Percentiles rank a stretch among this genome's conserved stretches.
phyloP scores from a whole-genome alignment of 2,329 filamentous ascomycete species.

The Pseudocercospora eumusae region DNA sequence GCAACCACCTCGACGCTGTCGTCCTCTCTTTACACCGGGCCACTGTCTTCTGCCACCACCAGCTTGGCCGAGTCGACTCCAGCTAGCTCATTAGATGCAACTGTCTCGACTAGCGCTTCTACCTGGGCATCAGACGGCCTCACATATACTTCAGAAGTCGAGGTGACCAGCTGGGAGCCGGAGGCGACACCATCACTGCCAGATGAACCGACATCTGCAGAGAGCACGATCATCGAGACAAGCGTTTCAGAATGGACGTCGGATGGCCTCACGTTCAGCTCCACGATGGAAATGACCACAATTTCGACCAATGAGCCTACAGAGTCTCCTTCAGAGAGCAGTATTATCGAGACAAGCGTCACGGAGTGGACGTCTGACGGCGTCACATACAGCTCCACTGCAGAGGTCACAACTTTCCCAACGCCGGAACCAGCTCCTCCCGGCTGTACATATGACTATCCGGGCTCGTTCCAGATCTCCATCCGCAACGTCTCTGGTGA shows the following conservation, averaged over 20 bases:
- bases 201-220: not conserved
- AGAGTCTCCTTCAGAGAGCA: too few relatives aligned
- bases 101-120: not conserved
- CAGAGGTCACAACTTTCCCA: not conserved
- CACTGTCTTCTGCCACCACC: constrained; percentile 28
- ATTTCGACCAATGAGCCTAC: not conserved
- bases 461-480: not conserved
- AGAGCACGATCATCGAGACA: not conserved
- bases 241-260: constrained; percentile 10
- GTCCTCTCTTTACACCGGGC: constrained; percentile 34
- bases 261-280: constrained; percentile 13
- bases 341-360: not conserved
- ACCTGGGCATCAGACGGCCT: constrained; percentile 8
- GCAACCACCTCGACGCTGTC: constrained; percentile 27
- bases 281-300: constrained; percentile 5
- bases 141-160: constrained; percentile 7
- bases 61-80: constrained; percentile 17
- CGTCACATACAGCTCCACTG: not conserved
- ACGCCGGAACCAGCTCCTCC: not conserved
- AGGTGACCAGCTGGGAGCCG: not conserved
- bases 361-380: not conserved
- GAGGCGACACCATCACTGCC: not conserved
- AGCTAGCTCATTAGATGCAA: not conserved
- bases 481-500: not conserved
- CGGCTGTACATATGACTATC: not conserved